phyloP scores from a whole-genome alignment of 345 rosid genomes.

The Triadica sebifera region DNA sequence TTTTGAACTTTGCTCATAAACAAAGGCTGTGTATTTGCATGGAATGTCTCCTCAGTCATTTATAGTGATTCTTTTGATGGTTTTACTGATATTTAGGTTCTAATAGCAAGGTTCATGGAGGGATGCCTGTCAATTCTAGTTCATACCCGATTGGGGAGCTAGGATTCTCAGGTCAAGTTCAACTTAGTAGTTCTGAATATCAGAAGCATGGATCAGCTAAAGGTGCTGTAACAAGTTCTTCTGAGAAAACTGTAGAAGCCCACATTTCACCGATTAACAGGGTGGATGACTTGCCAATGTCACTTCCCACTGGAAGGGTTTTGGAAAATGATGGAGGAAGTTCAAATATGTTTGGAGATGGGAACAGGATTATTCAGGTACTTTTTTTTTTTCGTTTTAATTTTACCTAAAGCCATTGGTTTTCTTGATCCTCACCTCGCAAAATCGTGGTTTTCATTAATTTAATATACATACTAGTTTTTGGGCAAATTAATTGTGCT shows the following conservation, averaged over 20 bases:
- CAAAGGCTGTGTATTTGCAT: conserved; percentile 1
- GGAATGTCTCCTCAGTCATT: neutral
- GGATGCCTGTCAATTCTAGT: conserved; percentile 38
- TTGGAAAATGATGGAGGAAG: conserved; percentile 51
- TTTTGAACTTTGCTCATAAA: neutral
- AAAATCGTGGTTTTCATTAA: neutral
- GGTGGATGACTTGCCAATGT: conserved; percentile 37
- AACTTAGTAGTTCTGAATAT: conserved; percentile 30
- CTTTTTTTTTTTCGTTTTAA: neutral
- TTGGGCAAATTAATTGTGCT: neutral
- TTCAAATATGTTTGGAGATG: conserved; percentile 41
- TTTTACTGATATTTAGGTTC: conserved; percentile 37
- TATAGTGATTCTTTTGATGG: conserved; percentile 13
- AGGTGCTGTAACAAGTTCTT: conserved; percentile 15
- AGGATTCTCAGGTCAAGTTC: conserved; percentile 36
- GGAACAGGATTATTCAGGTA: conserved; percentile 55
- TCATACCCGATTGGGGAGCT: conserved; percentile 37
- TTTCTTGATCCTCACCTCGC: neutral
- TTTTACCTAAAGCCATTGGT: neutral
- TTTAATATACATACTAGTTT: too few species aligned
- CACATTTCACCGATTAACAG: conserved; percentile 31
- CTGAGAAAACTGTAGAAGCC: conserved; percentile 31
- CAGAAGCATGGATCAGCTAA: conserved; percentile 20
- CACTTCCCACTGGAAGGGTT: conserved; percentile 38
- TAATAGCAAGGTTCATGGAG: conserved; percentile 55